Evolutionary conservation across 2,329 filamentous ascomycete genomes (phyloP).

Genomic region (Alternaria panax): DNA sequence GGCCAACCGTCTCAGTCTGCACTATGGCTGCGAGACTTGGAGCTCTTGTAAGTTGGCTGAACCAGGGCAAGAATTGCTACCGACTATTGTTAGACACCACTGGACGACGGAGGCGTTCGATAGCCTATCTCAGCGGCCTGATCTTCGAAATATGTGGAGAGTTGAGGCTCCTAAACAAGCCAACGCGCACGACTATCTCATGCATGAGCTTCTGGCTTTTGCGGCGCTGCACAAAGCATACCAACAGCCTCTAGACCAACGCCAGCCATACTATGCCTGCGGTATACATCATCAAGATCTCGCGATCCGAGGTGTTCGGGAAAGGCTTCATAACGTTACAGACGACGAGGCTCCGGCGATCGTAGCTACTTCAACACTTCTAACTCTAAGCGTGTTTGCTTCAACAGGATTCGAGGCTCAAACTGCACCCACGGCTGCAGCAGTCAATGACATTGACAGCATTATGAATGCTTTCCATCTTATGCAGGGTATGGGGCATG

Average conservation of each 20-base stretch:
- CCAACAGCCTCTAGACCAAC: constrained; percentile 31
- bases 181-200: constrained; percentile 45
- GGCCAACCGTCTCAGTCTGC: constrained; percentile 28
- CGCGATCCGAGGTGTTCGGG: constrained; percentile 43
- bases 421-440: constrained; percentile 7
- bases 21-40: constrained; percentile 44
- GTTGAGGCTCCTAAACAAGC: constrained; percentile 47
- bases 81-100: constrained; percentile 38
- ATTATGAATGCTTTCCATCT: constrained; percentile 45
- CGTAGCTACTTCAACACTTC: constrained; percentile 41
- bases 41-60: constrained; percentile 40
- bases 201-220: constrained; percentile 53
- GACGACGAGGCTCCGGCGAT: constrained; percentile 41
- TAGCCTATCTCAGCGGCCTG: constrained; percentile 33
- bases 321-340: constrained; percentile 38
- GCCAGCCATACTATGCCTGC: constrained; percentile 41
- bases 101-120: constrained; percentile 41
- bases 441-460: constrained; percentile 37
- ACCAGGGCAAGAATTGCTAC: background rate
- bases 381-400: constrained; percentile 43
- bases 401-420: constrained; percentile 38
- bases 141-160: constrained; percentile 45
- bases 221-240: constrained; percentile 50
- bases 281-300: constrained; percentile 49
- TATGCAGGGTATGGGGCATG: constrained; percentile 45